Evolutionary conservation across 2,329 filamentous ascomycete species (phyloP).

Genomic region (Talaromyces amestolkiae): DNA sequence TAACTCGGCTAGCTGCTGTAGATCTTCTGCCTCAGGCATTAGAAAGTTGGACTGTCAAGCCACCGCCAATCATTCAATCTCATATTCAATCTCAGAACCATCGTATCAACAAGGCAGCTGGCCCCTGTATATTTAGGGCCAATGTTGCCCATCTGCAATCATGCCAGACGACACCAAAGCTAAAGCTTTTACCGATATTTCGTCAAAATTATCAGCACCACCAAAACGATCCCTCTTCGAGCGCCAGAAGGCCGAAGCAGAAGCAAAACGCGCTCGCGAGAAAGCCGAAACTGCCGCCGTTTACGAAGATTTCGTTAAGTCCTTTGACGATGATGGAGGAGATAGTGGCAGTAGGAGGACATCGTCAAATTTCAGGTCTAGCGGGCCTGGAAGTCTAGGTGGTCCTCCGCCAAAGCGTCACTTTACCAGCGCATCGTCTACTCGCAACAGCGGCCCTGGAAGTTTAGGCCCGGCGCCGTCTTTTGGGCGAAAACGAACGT

Average conservation of each 20-base stretch:
- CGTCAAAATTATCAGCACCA: conserved; percentile 74
- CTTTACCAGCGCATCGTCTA: conserved; percentile 48
- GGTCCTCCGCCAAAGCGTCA: conserved; percentile 58
- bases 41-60: background rate
- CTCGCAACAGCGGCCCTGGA: conserved; percentile 50
- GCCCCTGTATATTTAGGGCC: background rate
- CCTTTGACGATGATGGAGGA: conserved; percentile 48
- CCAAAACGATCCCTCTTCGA: conserved; percentile 86
- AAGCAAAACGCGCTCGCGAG: conserved; percentile 81
- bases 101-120: background rate
- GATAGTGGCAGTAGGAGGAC: conserved; percentile 23
- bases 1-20: background rate
- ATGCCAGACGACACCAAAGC: conserved; percentile 42
- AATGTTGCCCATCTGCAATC: conserved; percentile 12
- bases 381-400: conserved; percentile 32
- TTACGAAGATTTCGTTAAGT: conserved; percentile 84
- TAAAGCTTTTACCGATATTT: conserved; percentile 65
- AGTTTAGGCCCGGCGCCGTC: conserved; percentile 46
- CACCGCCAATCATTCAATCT: background rate
- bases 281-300: conserved; percentile 84
- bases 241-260: conserved; percentile 81
- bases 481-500: conserved; percentile 44
- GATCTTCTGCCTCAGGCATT: background rate
- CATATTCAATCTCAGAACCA: background rate
- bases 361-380: conserved; percentile 24